Base-by-base conservation (phyloP, 2,329 filamentous ascomycete genomes). In the Coniochaeta sp. region DNA sequence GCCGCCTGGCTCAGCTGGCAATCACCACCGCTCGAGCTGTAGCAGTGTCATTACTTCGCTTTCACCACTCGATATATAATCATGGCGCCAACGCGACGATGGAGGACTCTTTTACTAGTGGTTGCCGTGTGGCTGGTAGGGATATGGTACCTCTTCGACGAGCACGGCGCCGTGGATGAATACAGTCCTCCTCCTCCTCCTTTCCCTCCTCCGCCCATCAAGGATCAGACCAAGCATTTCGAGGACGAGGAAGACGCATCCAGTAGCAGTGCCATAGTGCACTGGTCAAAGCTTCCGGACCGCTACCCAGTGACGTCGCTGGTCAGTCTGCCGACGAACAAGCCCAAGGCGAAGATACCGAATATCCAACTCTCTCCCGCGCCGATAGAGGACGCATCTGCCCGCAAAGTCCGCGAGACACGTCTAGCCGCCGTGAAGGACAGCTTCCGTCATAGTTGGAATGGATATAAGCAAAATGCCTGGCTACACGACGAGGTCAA, bases 401-500 rank as follows among this genome's bases (percentile, higher is more conserved):
- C 67, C 19, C 73, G 68, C 63, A 69, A 71, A 58, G 67, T 71
- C 61, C 73, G 77, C 36, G 67, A 75, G 43, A 64, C 68, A 61
- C 73, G 79, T 56, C 72, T 72, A 56, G 72, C 70, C 16, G 77
- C 78, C 24, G 78, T 86, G 58, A 77, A 75, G 64, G 74, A 75
- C 57, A 79, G 76, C 64, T 85, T 85, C 64, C 62, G 74, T 52
- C 81, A 81, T 66, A 80, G 80, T 61, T 88, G 84, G 83, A 68
- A 72, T 9, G 82, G 81, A 16, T 89, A 89, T 71, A 85, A 79
- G 67, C 75, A 77, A 57, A 70, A 81, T 64, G 86, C 86, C 0
- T 89, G 85, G 84, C 78, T 81, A 65, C 77, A 81, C 50, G 85
- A 89, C 69, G 86, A 87, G 66, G 73, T 88, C 59, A 74, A 76